A percentile compares a stretch with the other conserved stretches of the same genome.
phyloP scores from a whole-genome alignment of 2,329 filamentous ascomycete genomes.

The Arthrobotrys sphaeroides region DNA sequence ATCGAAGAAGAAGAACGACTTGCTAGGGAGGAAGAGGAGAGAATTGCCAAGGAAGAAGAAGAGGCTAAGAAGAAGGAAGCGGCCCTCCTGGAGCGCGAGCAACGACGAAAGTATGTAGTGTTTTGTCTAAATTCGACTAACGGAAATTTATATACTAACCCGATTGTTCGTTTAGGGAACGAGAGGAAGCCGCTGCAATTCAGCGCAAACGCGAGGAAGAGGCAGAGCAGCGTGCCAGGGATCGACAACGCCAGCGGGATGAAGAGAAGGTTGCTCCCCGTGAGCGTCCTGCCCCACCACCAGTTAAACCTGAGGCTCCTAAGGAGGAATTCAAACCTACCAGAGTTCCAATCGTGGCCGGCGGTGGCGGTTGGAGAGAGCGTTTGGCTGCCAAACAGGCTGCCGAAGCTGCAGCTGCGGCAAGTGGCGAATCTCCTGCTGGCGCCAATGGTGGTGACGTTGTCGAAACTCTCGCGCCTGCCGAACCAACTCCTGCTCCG shows the following conservation, averaged over 20 bases:
- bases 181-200: conserved; percentile 71
- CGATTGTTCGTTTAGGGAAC: conserved; percentile 65
- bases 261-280: conserved; percentile 29
- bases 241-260: conserved; percentile 69
- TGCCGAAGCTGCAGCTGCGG: conserved; percentile 42
- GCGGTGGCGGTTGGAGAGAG: conserved; percentile 56
- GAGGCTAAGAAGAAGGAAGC: conserved; percentile 72
- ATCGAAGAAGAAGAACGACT: conserved; percentile 87
- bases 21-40: conserved; percentile 77
- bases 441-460: conserved; percentile 37
- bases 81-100: too few species aligned
- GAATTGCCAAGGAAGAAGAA: conserved; percentile 72
- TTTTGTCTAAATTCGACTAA: conserved; percentile 8
- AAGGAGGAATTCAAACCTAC: conserved; percentile 41
- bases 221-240: conserved; percentile 87
- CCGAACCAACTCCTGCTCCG: conserved; percentile 9
- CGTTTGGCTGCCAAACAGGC: conserved; percentile 55
- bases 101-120: conserved; percentile 68
- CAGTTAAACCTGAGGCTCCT: conserved; percentile 31
- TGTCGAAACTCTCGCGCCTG: background rate
- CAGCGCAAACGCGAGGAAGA: conserved; percentile 74
- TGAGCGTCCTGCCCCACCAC: conserved; percentile 24
- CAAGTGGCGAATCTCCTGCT: conserved; percentile 10
- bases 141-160: conserved; percentile 35
- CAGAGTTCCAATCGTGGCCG: conserved; percentile 44